Evolutionary conservation across 2,329 filamentous ascomycete species (phyloP), one percentile per base, ranked within the genome.

Genomic region (Didymella lethalis): DNA sequence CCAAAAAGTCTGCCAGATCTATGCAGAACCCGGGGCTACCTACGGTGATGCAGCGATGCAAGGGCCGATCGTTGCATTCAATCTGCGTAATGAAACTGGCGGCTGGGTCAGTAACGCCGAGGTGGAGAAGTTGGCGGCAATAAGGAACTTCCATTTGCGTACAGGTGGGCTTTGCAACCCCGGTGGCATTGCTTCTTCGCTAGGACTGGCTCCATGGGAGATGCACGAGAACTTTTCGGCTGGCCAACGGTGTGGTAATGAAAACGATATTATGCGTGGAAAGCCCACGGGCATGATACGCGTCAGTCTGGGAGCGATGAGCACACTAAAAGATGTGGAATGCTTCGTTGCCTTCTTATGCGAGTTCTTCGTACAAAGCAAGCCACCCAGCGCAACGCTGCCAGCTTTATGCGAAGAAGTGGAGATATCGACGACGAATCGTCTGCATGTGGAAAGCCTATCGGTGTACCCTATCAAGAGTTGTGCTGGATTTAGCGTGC

Each of bases 81-180:
- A 98, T 68, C 71, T 98, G 31, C 84, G 80, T 49, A 91, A 89
- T 64, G 84, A 85, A 20, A 73, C 81, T 8, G 90, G 91, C 0
- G 84, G 85, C 28, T 97, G 92, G 90, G 76, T 95, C 50, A 91
- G 91, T 64, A 89, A 93, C 62, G 83, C 86, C 14, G 93, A 98
- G 72, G 88, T 98, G 18, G 93, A 98, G 73, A 96, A 94, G 75
- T 81, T 97, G 23, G 90, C 93, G 7, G 84, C 85, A 2, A 81
- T 97, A 20, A 91, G 90, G 64, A 85, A 87, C 48, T 90, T 98
- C 41, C 92, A 97, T 69, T 80, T 98, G 18, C 87, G 95, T 36
- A 97, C 92, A 0, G 95, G 95, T 5, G 90, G 92, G 0, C 82
- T 97, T 1, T 99, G 95, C 78, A 97, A 97, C 68, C 94, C 95